Conservation (phyloP, 1,284 basidiomycete species). For the Malassezia slooffiae region DNA sequence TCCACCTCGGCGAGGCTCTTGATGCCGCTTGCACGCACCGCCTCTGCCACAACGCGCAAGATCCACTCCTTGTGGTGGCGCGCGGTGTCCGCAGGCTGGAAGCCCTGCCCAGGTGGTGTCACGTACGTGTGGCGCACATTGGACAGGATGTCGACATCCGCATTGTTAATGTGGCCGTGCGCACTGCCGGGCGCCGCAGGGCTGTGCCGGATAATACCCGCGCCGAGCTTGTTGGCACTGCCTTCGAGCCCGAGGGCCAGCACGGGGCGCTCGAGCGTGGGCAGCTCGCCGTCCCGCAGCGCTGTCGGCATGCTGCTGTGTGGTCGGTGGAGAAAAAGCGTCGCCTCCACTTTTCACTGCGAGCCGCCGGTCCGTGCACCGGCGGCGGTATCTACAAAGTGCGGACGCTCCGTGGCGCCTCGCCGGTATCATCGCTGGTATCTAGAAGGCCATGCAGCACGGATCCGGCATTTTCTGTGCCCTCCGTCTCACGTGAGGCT, state of each 20-base stretch:
- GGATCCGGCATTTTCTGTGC: too few species aligned
- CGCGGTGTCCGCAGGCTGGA: constrained; percentile 87
- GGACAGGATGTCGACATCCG: constrained; percentile 47
- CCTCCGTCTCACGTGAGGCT: too few species aligned
- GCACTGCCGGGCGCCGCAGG: constrained; percentile 55
- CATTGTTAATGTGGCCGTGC: constrained; percentile 48
- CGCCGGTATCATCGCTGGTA: too few species aligned
- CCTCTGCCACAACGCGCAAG: constrained; percentile 67
- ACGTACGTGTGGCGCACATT: constrained; percentile 87
- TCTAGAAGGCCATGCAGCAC: too few species aligned
- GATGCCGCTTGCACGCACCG: constrained; percentile 59
- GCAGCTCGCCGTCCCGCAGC: constrained; percentile 21
- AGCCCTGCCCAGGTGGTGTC: constrained; percentile 93
- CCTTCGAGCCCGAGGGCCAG: constrained; percentile 42
- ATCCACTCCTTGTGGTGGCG: constrained; percentile 91
- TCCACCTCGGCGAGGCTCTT: constrained; percentile 67
- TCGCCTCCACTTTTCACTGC: not conserved
- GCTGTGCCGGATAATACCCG: constrained; percentile 77
- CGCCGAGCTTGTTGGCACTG: constrained; percentile 89
- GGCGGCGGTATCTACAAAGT: constrained; percentile 4
- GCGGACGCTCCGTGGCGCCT: constrained; percentile 6
- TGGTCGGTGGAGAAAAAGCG: not conserved
- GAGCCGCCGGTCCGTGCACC: not conserved
- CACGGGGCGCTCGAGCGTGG: constrained; percentile 24
- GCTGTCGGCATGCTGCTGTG: constrained; percentile 1